Base-by-base conservation (phyloP, 352 stramenopile genomes). In the Phytopythium aichiense region DNA sequence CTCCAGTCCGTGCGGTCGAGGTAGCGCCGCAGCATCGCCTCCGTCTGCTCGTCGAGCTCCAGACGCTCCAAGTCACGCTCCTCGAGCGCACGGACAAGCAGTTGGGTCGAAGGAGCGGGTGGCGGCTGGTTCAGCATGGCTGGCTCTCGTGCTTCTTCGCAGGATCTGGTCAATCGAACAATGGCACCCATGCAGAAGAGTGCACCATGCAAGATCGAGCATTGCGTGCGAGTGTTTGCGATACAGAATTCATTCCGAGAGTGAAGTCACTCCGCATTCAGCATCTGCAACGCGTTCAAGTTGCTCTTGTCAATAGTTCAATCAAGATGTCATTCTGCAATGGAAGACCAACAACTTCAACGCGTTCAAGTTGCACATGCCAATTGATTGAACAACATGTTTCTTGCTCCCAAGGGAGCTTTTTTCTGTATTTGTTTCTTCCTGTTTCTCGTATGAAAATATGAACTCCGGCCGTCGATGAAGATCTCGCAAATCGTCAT, bases 1-100 rank as follows among this genome's bases (percentile, higher is more conserved):
- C 49, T 69, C 66, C 70, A 77, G 58, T 74, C 58, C 30, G 51
- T 15, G 31, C 58, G 70, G n/a, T 67, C 31, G 7, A 60, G 22
- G n/a, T 38, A 49, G 23, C 54, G 54, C 58, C 49, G 62, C 16
- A 46, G 59, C 48, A 12, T 58, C 38, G 35, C 54, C 37, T 60
- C 54, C n/a, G 22, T 40, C 37, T 60, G 58, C 43, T 61, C 7
- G 25, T 45, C 20, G 52, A 58, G 30, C 2, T 0, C n/a, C 31
- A 58, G 8, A 7, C 7, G 31, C 33, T 12, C 4, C 52, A 58
- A 25, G 52, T 58, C 52, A 4, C 31, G 28, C 52, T 58, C 52
- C 52, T 58, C 52, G 9, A 58, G 52, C 8, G 52, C 52, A n/a
- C 52, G 31, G 18, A 58, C 37, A 5, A 58, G 20, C 31, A 58